Evolutionary conservation across 2,329 filamentous ascomycete genomes (phyloP).

Genomic region (Fusarium temperatum): DNA sequence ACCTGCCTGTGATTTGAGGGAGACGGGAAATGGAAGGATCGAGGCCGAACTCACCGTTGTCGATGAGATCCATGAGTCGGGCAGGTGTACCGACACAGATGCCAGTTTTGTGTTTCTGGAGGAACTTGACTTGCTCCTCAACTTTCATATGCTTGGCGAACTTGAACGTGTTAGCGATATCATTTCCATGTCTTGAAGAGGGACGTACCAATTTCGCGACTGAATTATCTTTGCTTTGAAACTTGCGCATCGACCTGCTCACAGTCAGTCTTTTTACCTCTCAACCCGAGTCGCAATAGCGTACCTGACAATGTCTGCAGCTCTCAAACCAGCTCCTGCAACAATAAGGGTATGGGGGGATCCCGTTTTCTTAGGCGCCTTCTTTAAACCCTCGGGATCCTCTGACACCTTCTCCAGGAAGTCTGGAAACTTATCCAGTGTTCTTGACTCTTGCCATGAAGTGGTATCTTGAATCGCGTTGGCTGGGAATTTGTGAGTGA

Average conservation of each 20-base stretch:
- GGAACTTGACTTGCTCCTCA: constrained; percentile 81
- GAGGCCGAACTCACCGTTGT: constrained; percentile 69
- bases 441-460: constrained; percentile 73
- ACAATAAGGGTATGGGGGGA: constrained; percentile 88
- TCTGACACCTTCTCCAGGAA: constrained; percentile 77
- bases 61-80: constrained; percentile 81
- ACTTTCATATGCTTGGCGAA: constrained; percentile 99
- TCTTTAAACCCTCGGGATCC: constrained; percentile 66
- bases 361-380: constrained; percentile 74
- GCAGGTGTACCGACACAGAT: constrained; percentile 92
- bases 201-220: constrained; percentile 79
- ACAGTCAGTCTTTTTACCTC: constrained; percentile 21
- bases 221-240: constrained; percentile 78
- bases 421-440: constrained; percentile 75
- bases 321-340: constrained; percentile 83
- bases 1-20: not conserved
- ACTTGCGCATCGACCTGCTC: constrained; percentile 74
- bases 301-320: constrained; percentile 83
- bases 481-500: constrained; percentile 56
- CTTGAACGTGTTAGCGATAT: constrained; percentile 38
- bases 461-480: constrained; percentile 82
- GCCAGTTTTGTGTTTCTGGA: constrained; percentile 75
- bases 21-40: not conserved
- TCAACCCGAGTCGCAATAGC: not conserved
- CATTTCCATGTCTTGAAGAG: not conserved